Base-by-base conservation (phyloP, 129 eudicot genomes). In the Lactuca saligna region DNA sequence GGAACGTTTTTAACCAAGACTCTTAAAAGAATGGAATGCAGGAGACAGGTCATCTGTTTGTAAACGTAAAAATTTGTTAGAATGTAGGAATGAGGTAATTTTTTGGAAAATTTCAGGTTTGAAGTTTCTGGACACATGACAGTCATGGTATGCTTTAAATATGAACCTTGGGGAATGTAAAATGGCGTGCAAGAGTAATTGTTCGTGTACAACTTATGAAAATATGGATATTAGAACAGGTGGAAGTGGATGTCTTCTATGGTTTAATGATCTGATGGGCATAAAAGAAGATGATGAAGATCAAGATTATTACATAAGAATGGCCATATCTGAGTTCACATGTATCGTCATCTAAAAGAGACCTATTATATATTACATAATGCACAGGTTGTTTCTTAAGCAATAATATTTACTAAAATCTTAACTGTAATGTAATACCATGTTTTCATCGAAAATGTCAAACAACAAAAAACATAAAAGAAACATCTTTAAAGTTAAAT, bases 31-130 rank as follows among this genome's bases (percentile, higher is more conserved):
- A 3, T 86, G 89, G 92, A 66, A 32, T 29, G 51, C 38, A 1
- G 57, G 62, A 17, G 83, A 86, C 59, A 85, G 87, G 92, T 66
- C 77, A 7, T 57, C 66, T 20, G 96, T 89, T 2, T 89, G 96
- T 75, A 69, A 7, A 0, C 46, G 92, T 54, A 71, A 51, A 35
- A 35, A 32, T 3, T 48, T 78, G 0, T 69, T 86, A 71, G 63
- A 56, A 7, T 88, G 85, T 53, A 31, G 50, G 53, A 35, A 48
- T 10, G 82, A 69, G 20, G 86, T 83, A 11, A 83, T 76, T 11
- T 88, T 85, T 73, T 17, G 62, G 3, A 76, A 44, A 44, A 17
- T 46, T 54, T 5, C 66, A 3, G 78, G 51, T 3, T 39, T 80
- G 7, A 83, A 81, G 14, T 38, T 85, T 44, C 96, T 89, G 0